Evolutionary conservation across 306 rosid species (phyloP), one percentile per base, ranked within the genome.

Genomic region (Corylus americana): DNA sequence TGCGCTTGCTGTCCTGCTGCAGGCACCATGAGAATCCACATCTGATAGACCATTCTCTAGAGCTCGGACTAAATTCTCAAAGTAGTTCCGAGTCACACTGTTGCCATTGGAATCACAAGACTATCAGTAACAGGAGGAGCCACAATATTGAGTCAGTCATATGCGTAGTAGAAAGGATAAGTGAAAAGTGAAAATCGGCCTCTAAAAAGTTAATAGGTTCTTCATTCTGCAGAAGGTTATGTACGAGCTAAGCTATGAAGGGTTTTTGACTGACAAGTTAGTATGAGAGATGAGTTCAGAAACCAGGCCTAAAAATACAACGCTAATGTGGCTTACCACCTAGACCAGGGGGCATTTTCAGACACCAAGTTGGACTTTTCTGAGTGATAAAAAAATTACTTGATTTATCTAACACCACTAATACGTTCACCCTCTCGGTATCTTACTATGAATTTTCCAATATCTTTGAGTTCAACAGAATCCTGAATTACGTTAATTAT

Each of bases 21-120:
- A 79, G 80, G 89, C 67, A 37, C 87, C 92, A 75, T 86, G 87
- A 61, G 85, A 79, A 57, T 82, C 88, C 81, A 88, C 92, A 44
- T 88, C 88, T 58, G 86, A 39, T 44, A 86, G 78, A 57, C 91
- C 88, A 80, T 89, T 89, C 85, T 89, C 92, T 37, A 89, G 85
- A 78, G 92, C 89, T 74, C 87, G 71, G 51, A 89, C 92, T 84
- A 89, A 77, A 74, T 89, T 89, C 86, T 89, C 92, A 62, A 87
- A 89, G 89, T 85, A 89, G 80, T 89, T 89, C 70, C 81, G 86
- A 74, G 92, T 89, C 82, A 89, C 92, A 71, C 92, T 71, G 77
- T 58, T 63, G 45, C 48, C 5, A 58, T 37, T 5, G 18, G 42
- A 68, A 42, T 68, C 25, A 18, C 50, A 66, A 66, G 49, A 66